Base-by-base conservation (phyloP, 371 early-diverging fungal species). In the Smittium mucronatum region DNA sequence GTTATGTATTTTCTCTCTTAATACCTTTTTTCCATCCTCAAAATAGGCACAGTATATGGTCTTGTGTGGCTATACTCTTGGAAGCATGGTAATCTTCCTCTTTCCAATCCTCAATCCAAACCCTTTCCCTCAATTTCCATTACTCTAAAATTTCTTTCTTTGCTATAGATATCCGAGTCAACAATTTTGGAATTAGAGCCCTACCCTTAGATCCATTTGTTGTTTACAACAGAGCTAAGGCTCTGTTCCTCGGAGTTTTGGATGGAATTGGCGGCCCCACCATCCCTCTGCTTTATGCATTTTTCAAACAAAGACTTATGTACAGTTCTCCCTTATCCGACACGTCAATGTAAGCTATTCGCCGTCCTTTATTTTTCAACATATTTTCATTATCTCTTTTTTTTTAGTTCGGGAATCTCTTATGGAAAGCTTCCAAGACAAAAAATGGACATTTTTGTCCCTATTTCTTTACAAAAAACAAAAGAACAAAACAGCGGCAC, bases 191-290 rank as follows among this genome's bases (percentile, higher is more conserved):
- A 16, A 31, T 78, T 26, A 61, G 58, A 58, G 74, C 73, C 11
- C 73, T 78, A 65, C 78, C 78, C 34, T 57, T 79, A 57, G 70
- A 78, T 32, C 78, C 78, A 33, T 70, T 75, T 33, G 70, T 72
- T 1, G 78, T 78, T 25, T 79, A 73, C 72, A 69, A 71, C 15
- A 73, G 78, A 73, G 68, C 71, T 26, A 72, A 70, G 34, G 78
- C 78, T 26, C 76, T 78, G 47, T 75, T 75, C 75, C 57, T 75
- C 2, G 78, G 78, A 1, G 76, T 79, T 70, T 73, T 78, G 36
- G 78, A 78, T 63, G 78, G 78, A 32, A 70, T 78, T 64, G 78
- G 78, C 57, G 78, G 79, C 1, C 78, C 78, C n/a, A 78, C 78
- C 1, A 28, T 72, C 1, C 75, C 76, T 1, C 75, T 78, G 5